phyloP scores from a whole-genome alignment of 108 stramenopile genomes.

The Nitzschia sp. region DNA sequence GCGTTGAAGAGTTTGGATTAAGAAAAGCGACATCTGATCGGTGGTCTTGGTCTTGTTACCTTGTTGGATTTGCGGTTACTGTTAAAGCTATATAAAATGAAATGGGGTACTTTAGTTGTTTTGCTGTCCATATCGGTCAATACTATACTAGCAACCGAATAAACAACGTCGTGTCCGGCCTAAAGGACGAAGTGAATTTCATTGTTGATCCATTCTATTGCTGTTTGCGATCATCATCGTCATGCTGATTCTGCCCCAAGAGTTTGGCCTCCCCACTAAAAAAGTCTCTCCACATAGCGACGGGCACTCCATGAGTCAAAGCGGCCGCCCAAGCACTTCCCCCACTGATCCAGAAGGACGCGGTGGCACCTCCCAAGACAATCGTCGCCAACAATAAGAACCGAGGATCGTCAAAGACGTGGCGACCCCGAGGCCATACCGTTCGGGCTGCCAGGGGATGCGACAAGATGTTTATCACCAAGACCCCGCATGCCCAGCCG shows the following conservation, averaged over 20 bases:
- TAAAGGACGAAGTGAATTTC: too few species aligned
- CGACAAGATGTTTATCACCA: slow-evolving; percentile 24
- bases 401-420: slow-evolving; percentile 20
- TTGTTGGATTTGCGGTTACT: too few species aligned
- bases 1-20: slow-evolving; percentile 42
- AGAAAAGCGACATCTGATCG: not conserved
- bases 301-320: slow-evolving; percentile 36
- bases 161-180: too few species aligned
- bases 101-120: too few species aligned
- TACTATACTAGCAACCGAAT: too few species aligned
- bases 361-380: slow-evolving; percentile 34
- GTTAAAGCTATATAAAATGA: too few species aligned
- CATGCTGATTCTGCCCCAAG: not conserved
- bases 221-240: not conserved
- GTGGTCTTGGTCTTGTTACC: too few species aligned
- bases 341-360: slow-evolving; percentile 30
- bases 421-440: slow-evolving; percentile 31
- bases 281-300: slow-evolving; percentile 43
- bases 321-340: slow-evolving; percentile 44
- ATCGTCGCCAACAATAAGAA: slow-evolving; percentile 34
- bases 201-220: too few species aligned
- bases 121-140: too few species aligned
- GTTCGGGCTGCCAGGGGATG: slow-evolving; percentile 34
- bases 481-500: not conserved
- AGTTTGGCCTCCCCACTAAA: slow-evolving; percentile 28